Evolutionary conservation across 306 rosid species (phyloP).

Genomic region (Luffa acutangula): DNA sequence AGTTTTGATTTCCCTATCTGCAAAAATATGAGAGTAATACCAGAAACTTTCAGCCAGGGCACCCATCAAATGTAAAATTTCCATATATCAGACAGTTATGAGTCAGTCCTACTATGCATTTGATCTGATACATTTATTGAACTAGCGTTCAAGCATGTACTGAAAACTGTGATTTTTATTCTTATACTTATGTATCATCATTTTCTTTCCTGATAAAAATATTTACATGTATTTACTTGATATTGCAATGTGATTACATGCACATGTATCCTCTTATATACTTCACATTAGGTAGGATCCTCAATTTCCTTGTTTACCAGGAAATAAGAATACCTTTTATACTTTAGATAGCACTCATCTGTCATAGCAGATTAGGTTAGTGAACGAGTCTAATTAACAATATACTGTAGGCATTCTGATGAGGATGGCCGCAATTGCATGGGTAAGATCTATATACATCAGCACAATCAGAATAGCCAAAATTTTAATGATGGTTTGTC

Average conservation of each 20-base stretch:
- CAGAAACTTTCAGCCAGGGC: background rate
- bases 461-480: background rate
- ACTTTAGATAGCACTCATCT: too few relatives aligned
- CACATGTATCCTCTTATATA: background rate
- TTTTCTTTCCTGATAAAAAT: background rate
- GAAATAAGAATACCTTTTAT: background rate
- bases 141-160: background rate
- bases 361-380: too few relatives aligned
- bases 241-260: background rate
- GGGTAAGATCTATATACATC: background rate
- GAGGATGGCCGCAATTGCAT: background rate
- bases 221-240: background rate
- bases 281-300: background rate
- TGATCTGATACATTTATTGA: background rate
- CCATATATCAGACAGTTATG: background rate
- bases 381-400: background rate
- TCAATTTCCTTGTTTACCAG: background rate
- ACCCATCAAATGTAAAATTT: background rate
- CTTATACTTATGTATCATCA: background rate
- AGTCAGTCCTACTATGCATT: background rate
- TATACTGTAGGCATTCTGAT: background rate
- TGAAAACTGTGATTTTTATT: background rate
- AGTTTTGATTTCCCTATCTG: conserved; percentile 75
- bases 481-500: background rate
- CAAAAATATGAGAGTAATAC: conserved; percentile 13